Evolutionary conservation across 2,329 filamentous ascomycete species (phyloP).

Genomic region (Camptophora hylomeconis): DNA sequence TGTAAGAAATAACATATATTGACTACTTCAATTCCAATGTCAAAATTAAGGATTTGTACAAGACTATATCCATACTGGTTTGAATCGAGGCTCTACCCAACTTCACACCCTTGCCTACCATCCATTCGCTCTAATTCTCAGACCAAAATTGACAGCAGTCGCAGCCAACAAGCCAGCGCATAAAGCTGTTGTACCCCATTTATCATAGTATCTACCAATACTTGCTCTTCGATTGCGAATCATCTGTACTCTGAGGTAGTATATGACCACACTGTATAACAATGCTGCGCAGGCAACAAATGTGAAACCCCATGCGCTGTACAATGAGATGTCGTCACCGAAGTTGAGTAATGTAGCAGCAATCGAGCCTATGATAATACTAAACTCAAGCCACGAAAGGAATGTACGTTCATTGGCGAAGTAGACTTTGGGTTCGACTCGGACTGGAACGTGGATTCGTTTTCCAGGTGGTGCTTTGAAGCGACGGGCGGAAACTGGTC

Average conservation of each 20-base stretch:
- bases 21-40: no score
- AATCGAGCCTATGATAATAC: conserved; percentile 82
- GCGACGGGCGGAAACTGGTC: conserved; percentile 34
- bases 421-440: conserved; percentile 95
- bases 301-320: conserved; percentile 67
- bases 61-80: no score
- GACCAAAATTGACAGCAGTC: conserved; percentile 66
- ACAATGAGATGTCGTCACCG: conserved; percentile 50
- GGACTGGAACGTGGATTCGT: conserved; percentile 82
- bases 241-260: conserved; percentile 74
- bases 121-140: conserved; percentile 52
- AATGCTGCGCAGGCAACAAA: conserved; percentile 64
- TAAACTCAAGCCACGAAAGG: conserved; percentile 93
- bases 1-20: no score
- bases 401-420: conserved; percentile 95
- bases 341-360: conserved; percentile 78
- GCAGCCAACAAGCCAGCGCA: conserved; percentile 62
- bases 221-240: conserved; percentile 77
- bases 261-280: conserved; percentile 72
- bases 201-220: conserved; percentile 67
- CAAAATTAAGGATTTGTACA: no score
- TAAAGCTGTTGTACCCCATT: conserved; percentile 66
- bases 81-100: no score
- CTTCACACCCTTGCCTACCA: conserved; percentile 10
- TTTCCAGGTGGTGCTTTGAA: conserved; percentile 47